Percentiles rank a stretch among this genome's conserved stretches.
Evolutionary conservation across 2,329 filamentous ascomycete genomes (phyloP).

Genomic region (Colletotrichum tanaceti): DNA sequence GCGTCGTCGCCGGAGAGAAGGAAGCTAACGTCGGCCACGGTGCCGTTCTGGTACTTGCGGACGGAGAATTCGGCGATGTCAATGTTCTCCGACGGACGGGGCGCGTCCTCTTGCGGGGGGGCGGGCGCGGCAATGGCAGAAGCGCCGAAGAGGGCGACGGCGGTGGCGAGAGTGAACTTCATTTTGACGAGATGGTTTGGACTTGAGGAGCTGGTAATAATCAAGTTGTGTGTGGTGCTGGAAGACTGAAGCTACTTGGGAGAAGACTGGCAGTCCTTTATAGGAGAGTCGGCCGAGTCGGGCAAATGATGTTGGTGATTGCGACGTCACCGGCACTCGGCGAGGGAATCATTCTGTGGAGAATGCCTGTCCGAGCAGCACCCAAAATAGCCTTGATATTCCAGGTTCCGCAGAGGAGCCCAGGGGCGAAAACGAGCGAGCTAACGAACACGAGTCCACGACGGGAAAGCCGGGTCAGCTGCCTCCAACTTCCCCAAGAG

Average conservation of each 20-base stretch:
- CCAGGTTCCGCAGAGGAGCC: not conserved
- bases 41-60: conserved; percentile 41
- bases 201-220: not conserved
- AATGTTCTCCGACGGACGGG: conserved; percentile 43
- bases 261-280: not conserved
- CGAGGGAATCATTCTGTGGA: conserved; percentile 24
- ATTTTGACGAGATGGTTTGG: conserved; percentile 38
- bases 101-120: conserved; percentile 14
- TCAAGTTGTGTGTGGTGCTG: not conserved
- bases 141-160: conserved; percentile 42
- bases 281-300: conserved; percentile 11
- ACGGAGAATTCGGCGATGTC: conserved; percentile 43
- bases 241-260: too few species aligned
- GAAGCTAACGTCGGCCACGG: conserved; percentile 42
- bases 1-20: conserved; percentile 42
- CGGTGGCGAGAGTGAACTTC: conserved; percentile 42
- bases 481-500: not conserved
- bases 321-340: conserved; percentile 31
- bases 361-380: conserved; percentile 27
- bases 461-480: not conserved
- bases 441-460: conserved; percentile 3
- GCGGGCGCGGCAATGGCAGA: conserved; percentile 41
- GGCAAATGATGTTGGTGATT: conserved; percentile 23
- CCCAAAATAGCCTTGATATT: not conserved
- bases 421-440: not conserved